A percentile compares a stretch with the other conserved stretches of the same genome.
Conservation (phyloP, 108 stramenopile genomes). For the Hondaea fermentalgiana region DNA sequence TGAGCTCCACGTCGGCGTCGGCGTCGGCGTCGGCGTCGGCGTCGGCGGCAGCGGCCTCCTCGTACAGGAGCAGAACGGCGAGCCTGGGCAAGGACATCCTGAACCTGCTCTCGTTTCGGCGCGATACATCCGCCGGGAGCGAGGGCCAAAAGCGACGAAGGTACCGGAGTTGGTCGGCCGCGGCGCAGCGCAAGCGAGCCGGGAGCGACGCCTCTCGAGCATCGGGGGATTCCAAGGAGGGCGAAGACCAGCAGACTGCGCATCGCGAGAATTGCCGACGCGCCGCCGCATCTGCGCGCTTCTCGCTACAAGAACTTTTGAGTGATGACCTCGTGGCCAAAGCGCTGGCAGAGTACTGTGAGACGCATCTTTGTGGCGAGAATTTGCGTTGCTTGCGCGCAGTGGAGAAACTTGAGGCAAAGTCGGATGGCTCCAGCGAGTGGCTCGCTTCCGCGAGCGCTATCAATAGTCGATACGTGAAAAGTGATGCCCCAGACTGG, state of each 20-base stretch:
- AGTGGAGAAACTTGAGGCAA: background rate
- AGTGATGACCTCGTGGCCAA: background rate
- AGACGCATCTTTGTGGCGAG: background rate
- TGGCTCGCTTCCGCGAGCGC: background rate
- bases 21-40: too few relatives aligned
- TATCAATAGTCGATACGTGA: background rate
- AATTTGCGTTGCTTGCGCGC: background rate
- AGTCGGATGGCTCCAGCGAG: background rate
- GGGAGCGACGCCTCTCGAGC: background rate
- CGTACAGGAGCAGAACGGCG: background rate
- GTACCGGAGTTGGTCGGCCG: background rate
- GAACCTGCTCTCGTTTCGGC: background rate
- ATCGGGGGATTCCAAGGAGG: too few relatives aligned
- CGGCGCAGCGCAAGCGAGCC: background rate
- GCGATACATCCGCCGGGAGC: background rate
- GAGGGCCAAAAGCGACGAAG: background rate
- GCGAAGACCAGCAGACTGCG: background rate
- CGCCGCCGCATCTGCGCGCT: background rate
- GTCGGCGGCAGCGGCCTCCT: too few relatives aligned
- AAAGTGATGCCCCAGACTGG: background rate
- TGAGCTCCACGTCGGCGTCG: too few relatives aligned
- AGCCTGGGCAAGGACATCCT: background rate
- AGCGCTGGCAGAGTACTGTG: background rate
- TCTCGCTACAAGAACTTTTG: background rate
- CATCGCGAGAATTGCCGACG: background rate